Conservation (phyloP, 108 stramenopile genomes). For the Pseudonitzschia pungens region DNA sequence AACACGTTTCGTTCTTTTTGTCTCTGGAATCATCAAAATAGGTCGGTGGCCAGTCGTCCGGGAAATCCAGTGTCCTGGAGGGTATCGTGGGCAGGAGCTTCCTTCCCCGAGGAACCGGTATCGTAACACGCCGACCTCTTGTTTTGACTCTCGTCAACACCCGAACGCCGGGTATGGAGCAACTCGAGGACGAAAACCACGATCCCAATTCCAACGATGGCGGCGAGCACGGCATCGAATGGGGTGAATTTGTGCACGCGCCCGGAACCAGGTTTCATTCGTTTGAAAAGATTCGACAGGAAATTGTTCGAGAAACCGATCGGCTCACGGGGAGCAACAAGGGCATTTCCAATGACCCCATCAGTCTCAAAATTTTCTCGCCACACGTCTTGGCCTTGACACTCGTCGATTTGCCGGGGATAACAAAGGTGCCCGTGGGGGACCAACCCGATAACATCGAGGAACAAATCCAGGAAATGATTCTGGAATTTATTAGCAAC, state of each 20-base stretch:
- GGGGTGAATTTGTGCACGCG: constrained; percentile 96
- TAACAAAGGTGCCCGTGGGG: constrained; percentile 93
- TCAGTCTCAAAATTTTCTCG: constrained; percentile 92
- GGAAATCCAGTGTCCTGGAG: constrained; percentile 97
- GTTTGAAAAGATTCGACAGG: constrained; percentile 88
- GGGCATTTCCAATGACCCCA: constrained; percentile 88
- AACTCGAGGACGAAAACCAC: constrained; percentile 27
- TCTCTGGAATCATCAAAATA: background rate
- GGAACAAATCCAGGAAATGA: constrained; percentile 91
- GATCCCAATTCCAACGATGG: constrained; percentile 20
- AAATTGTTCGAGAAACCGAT: constrained; percentile 95
- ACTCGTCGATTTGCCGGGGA: constrained; percentile 98
- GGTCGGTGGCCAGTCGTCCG: constrained; percentile 91
- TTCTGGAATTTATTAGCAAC: constrained; percentile 87
- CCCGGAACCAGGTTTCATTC: constrained; percentile 85
- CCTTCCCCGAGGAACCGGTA: constrained; percentile 96
- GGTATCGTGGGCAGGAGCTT: constrained; percentile 92
- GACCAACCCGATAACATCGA: constrained; percentile 98
- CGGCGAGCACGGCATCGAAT: constrained; percentile 53
- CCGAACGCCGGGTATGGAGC: constrained; percentile 29
- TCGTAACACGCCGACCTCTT: constrained; percentile 96
- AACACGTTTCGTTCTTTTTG: background rate
- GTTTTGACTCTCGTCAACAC: constrained; percentile 90
- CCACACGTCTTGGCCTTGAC: constrained; percentile 95
- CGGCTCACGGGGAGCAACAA: constrained; percentile 93